These are phyloP conservation scores for Cryphonectria radicalis DNA, from an alignment of 2,329 filamentous ascomycete genomes.

Conservation along the genomic window DNA sequence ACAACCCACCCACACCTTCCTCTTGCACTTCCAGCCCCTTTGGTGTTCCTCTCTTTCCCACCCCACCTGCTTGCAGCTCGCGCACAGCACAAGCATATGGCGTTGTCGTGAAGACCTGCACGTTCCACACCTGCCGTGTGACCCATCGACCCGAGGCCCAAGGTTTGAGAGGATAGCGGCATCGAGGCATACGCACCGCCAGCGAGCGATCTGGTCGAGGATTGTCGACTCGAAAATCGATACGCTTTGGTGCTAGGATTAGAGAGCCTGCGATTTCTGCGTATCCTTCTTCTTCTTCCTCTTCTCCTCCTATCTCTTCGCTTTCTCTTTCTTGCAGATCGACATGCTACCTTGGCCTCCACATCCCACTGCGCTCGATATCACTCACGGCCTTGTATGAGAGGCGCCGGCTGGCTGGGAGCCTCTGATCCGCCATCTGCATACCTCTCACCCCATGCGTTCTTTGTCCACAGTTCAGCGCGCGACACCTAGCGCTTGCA, in stretches of 20 bases:
- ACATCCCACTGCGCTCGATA: background rate
- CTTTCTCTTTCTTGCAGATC: background rate
- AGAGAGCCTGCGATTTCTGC: background rate
- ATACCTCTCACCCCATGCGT: background rate
- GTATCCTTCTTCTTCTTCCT: background rate
- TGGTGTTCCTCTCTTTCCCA: background rate
- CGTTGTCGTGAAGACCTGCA: conserved; percentile 2
- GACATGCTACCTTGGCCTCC: background rate
- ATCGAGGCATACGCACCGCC: background rate
- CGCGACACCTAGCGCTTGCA: background rate
- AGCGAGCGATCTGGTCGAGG: background rate
- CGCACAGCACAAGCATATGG: conserved; percentile 3
- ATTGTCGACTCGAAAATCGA: background rate
- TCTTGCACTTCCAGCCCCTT: background rate
- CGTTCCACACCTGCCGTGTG: conserved; percentile 3
- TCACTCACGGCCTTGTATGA: background rate
- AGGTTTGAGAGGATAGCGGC: background rate
- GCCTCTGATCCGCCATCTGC: background rate
- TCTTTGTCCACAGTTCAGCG: background rate
- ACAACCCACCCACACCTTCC: background rate
- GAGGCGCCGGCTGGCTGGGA: background rate
- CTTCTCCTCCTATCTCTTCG: background rate
- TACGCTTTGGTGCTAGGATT: background rate
- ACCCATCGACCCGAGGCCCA: background rate
- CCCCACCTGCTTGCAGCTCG: background rate